Conservation (phyloP, 139 green algal genomes). For the Micromonas pusilla region DNA sequence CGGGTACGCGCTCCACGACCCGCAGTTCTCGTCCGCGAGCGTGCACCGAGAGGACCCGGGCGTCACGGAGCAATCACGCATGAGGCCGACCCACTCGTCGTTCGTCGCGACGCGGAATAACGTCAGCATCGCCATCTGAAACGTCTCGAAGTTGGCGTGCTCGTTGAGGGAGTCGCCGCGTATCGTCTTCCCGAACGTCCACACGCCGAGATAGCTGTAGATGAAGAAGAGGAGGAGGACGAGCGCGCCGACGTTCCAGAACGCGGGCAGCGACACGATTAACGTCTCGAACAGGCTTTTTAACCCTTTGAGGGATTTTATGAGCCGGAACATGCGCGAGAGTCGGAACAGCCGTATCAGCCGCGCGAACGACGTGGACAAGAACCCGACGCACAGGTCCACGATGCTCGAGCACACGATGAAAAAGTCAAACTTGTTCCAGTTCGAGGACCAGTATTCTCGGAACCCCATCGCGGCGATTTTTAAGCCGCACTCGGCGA, state of each 20-base stretch:
- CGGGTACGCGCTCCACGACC: conserved; percentile 9
- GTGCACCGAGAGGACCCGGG: background rate
- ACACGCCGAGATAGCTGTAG: conserved; percentile 40
- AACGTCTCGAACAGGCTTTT: conserved; percentile 59
- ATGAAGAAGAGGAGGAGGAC: conserved; percentile 70
- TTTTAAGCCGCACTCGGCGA: conserved; percentile 42
- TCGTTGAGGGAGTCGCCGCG: conserved; percentile 14
- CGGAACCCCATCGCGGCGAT: conserved; percentile 21
- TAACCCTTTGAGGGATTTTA: conserved; percentile 49
- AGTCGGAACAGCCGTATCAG: conserved; percentile 51
- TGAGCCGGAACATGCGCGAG: conserved; percentile 55
- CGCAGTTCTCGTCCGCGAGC: background rate
- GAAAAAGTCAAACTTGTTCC: conserved; percentile 37
- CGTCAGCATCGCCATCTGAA: conserved; percentile 1
- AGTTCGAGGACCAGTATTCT: conserved; percentile 33
- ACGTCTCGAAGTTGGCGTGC: conserved; percentile 31
- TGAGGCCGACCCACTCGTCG: conserved; percentile 9
- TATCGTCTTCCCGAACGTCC: conserved; percentile 17
- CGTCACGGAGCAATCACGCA: conserved; percentile 17
- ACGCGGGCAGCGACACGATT: conserved; percentile 63
- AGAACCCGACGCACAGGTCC: background rate
- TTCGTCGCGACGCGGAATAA: conserved; percentile 30
- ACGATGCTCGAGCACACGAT: conserved; percentile 18
- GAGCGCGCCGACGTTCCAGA: conserved; percentile 67
- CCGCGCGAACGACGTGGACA: background rate